Percentiles rank a stretch among this genome's conserved stretches.
Evolutionary conservation across 768 basidiomycete species (phyloP).

Genomic region (Fibroporia radiculosa): DNA sequence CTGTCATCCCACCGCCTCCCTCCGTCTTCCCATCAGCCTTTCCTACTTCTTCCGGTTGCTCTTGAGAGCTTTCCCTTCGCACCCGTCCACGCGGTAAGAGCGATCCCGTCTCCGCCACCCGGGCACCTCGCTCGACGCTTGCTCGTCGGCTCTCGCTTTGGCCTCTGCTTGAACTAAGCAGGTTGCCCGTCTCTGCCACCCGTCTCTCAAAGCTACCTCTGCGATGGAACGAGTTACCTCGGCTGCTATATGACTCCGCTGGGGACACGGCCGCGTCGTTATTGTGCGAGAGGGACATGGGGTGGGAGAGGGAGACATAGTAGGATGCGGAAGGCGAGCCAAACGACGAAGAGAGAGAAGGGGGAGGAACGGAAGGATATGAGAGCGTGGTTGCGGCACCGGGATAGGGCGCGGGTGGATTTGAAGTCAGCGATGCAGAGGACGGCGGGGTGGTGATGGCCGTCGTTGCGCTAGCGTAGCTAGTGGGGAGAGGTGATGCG

Average conservation of each 20-base stretch:
- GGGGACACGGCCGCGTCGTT: too few species aligned
- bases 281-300: constrained; percentile 15
- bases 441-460: constrained; percentile 71
- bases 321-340: constrained; percentile 28
- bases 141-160: constrained; percentile 39
- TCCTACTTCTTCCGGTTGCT: background rate
- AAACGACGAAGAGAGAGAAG: constrained; percentile 37
- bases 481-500: constrained; percentile 44
- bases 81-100: constrained; percentile 30
- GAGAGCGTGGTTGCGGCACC: constrained; percentile 41
- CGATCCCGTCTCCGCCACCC: constrained; percentile 64
- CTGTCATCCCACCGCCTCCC: too few species aligned
- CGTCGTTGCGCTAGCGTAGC: constrained; percentile 51
- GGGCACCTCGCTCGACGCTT: constrained; percentile 55
- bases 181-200: constrained; percentile 18
- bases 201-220: constrained; percentile 25
- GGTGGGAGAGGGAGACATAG: too few species aligned
- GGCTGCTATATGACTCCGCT: constrained; percentile 28
- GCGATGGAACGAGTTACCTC: constrained; percentile 25
- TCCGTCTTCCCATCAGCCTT: too few species aligned
- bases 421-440: constrained; percentile 43
- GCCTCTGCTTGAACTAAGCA: constrained; percentile 25
- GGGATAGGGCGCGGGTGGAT: constrained; percentile 26
- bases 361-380: constrained; percentile 81
- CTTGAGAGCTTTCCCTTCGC: constrained; percentile 1